Conservation (phyloP, 2,329 filamentous ascomycete species). For the Laburnicola sp. region DNA sequence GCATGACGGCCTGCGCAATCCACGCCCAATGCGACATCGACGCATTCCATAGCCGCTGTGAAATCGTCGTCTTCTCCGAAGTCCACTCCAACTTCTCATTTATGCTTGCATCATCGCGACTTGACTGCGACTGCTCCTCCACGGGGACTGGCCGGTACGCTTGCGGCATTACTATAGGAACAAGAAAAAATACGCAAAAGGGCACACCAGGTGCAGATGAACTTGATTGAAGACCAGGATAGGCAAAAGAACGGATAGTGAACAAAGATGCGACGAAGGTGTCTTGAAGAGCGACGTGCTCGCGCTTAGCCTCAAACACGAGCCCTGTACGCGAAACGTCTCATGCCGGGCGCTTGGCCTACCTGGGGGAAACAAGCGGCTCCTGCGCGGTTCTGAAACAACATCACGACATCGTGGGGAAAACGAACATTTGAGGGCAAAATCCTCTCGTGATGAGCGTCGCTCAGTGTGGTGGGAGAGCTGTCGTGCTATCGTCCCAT, state of each 20-base stretch:
- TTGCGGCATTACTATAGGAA: constrained; percentile 12
- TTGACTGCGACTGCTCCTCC: constrained; percentile 9
- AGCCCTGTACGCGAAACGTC: constrained; percentile 5
- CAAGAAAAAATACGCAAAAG: constrained; percentile 4
- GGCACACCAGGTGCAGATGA: constrained; percentile 16
- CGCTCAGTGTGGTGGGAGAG: too few species aligned
- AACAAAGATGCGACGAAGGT: background rate
- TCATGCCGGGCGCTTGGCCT: constrained; percentile 5
- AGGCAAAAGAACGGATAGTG: constrained; percentile 7
- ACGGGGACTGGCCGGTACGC: constrained; percentile 10
- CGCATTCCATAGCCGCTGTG: constrained; percentile 8
- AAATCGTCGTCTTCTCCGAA: constrained; percentile 7
- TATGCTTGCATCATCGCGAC: constrained; percentile 14
- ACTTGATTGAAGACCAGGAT: background rate
- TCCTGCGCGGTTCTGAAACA: constrained; percentile 1
- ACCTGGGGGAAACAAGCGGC: constrained; percentile 6
- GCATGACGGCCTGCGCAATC: constrained; percentile 15
- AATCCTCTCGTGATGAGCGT: too few species aligned
- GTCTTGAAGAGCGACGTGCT: constrained; percentile 1
- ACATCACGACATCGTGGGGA: background rate
- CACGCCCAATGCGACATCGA: constrained; percentile 13
- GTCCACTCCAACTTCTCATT: constrained; percentile 19
- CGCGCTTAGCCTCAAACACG: constrained; percentile 3
- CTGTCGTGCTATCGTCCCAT: too few species aligned
- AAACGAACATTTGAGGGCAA: too few species aligned